A percentile compares a stretch with the other conserved stretches of the same genome.
phyloP scores from a whole-genome alignment of 176 grass and related monocot species.

The Puya raimondii region DNA sequence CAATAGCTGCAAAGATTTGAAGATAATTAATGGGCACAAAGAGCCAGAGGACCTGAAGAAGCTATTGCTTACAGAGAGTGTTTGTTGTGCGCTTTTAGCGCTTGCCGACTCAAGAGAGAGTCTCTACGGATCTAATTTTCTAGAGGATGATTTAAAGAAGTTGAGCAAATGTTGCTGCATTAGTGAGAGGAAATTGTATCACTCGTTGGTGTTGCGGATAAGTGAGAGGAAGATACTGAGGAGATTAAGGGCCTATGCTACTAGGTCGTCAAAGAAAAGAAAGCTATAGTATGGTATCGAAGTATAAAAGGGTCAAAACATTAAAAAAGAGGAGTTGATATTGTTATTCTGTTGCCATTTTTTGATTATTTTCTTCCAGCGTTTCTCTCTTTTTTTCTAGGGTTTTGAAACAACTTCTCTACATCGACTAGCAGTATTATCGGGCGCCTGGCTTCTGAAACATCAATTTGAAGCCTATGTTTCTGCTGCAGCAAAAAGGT shows the following conservation, averaged over 20 bases:
- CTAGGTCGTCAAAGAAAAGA: slow-evolving; percentile 47
- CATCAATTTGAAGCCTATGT: too few relatives aligned
- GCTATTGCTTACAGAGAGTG: slow-evolving; percentile 37
- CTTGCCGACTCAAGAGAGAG: slow-evolving; percentile 62
- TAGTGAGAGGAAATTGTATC: slow-evolving; percentile 44
- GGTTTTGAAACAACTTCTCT: too few relatives aligned
- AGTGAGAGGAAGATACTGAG: slow-evolving; percentile 64
- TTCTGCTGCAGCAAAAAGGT: too few relatives aligned
- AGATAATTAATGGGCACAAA: slow-evolving; percentile 8
- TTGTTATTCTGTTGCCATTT: too few relatives aligned
- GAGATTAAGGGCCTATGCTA: slow-evolving; percentile 47
- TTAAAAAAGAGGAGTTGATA: too few relatives aligned
- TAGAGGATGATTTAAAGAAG: slow-evolving; percentile 39
- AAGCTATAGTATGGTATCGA: slow-evolving; percentile 26
- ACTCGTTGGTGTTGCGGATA: slow-evolving; percentile 66
- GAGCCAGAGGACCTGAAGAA: slow-evolving; percentile 46
- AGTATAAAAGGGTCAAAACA: neutral
- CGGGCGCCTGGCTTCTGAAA: too few relatives aligned
- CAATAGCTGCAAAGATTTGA: slow-evolving; percentile 21
- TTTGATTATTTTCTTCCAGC: too few relatives aligned
- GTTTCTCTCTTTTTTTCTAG: too few relatives aligned
- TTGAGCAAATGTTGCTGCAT: slow-evolving; percentile 31
- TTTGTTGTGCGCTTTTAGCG: slow-evolving; percentile 44
- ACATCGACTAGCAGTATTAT: too few relatives aligned
- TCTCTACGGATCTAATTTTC: slow-evolving; percentile 43